Evolutionary conservation across 352 stramenopile species (phyloP).

Genomic region (Phytopythium aichiense): DNA sequence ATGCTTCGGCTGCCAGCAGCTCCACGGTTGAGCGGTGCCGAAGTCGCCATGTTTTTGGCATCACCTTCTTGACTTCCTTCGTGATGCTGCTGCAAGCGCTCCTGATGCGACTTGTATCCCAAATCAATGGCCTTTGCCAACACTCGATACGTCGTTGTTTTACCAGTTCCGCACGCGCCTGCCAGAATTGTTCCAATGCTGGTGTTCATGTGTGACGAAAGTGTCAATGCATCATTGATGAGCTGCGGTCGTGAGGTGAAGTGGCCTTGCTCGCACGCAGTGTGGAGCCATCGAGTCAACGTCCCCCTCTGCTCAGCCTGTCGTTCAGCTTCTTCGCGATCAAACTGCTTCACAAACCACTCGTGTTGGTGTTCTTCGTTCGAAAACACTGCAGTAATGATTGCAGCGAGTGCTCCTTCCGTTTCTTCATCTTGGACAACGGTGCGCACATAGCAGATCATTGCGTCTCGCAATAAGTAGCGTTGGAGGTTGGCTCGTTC

Average conservation of each 20-base stretch:
- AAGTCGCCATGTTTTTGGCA: background rate
- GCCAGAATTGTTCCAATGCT: slow-evolving; percentile 20
- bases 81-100: background rate
- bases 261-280: slow-evolving; percentile 14
- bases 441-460: slow-evolving; percentile 4
- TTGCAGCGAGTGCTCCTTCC: background rate
- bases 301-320: background rate
- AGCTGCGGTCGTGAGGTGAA: slow-evolving; percentile 18
- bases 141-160: slow-evolving; percentile 31
- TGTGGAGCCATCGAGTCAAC: slow-evolving; percentile 8
- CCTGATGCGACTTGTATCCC: background rate
- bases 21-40: background rate
- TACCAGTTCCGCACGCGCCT: slow-evolving; percentile 27
- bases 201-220: slow-evolving; percentile 15
- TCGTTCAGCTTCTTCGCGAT: slow-evolving; percentile 5
- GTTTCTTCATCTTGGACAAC: background rate
- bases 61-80: background rate
- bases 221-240: slow-evolving; percentile 8
- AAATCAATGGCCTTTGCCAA: slow-evolving; percentile 20
- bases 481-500: slow-evolving; percentile 11
- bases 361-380: slow-evolving; percentile 8
- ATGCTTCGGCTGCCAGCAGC: background rate
- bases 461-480: slow-evolving; percentile 7
- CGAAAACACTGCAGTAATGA: slow-evolving; percentile 9
- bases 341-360: slow-evolving; percentile 24